Conservation (phyloP, 2,329 filamentous ascomycete species). For the Graphiopsis chlorocephala region DNA sequence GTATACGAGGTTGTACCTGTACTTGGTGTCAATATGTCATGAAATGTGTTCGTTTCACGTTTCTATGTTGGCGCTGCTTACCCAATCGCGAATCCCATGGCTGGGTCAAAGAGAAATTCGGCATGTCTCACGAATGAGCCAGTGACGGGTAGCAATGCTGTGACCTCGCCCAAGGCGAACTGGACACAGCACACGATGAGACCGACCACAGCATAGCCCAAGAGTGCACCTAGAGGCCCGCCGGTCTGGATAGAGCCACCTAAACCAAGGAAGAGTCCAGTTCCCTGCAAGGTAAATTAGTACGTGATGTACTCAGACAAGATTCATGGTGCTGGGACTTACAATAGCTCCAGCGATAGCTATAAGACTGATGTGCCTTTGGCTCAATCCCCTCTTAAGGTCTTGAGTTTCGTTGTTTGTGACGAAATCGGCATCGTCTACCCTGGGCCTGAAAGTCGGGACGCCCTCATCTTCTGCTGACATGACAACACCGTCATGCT, state of each 20-base stretch:
- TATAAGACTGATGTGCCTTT: slow-evolving; percentile 58
- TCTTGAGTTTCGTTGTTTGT: slow-evolving; percentile 29
- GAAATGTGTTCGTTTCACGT: not conserved
- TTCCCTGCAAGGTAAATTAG: slow-evolving; percentile 43
- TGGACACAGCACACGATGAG: slow-evolving; percentile 51
- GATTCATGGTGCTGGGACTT: not conserved
- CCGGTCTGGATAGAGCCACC: slow-evolving; percentile 52
- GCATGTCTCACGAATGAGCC: slow-evolving; percentile 52
- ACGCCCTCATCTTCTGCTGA: not conserved
- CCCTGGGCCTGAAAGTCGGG: not conserved
- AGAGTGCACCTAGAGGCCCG: slow-evolving; percentile 51
- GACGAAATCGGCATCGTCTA: slow-evolving; percentile 26
- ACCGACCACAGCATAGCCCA: slow-evolving; percentile 53
- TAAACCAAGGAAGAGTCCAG: slow-evolving; percentile 61
- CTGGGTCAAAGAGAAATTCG: slow-evolving; percentile 52
- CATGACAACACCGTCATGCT: not conserved
- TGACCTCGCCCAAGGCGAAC: slow-evolving; percentile 51
- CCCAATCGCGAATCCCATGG: slow-evolving; percentile 31
- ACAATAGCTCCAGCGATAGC: slow-evolving; percentile 69
- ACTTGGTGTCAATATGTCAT: not conserved
- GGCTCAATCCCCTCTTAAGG: slow-evolving; percentile 51
- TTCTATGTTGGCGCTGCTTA: not conserved
- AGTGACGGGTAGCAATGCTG: slow-evolving; percentile 51
- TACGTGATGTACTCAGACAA: not conserved
- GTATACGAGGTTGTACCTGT: slow-evolving; percentile 23